A percentile compares a stretch with the other conserved stretches of the same genome.
Evolutionary conservation across 805 yeast genomes (phyloP).

Genomic region (Jamesozyma jinghongensis): DNA sequence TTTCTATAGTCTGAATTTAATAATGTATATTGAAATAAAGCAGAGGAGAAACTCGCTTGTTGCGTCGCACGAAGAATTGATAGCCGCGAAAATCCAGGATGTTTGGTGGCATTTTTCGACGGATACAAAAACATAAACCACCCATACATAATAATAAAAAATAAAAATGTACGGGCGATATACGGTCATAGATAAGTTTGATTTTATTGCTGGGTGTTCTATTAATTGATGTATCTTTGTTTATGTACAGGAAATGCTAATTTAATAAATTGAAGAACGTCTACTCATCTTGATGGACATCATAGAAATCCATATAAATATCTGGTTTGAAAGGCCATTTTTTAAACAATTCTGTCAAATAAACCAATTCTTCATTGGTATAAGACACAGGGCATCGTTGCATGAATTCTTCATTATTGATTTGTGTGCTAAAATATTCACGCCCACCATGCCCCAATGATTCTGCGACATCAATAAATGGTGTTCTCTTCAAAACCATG

Average conservation of each 20-base stretch:
- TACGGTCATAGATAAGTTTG: too few relatives aligned
- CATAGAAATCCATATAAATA: conserved; percentile 35
- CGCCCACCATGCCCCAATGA: conserved; percentile 77
- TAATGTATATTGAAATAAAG: neutral
- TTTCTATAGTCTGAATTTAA: neutral
- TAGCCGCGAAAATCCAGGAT: too few relatives aligned
- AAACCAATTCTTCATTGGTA: conserved; percentile 44
- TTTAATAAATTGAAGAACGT: neutral
- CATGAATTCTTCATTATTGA: conserved; percentile 33
- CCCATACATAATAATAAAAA: too few relatives aligned
- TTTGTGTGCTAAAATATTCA: conserved; percentile 35
- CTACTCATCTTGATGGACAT: conserved; percentile 20
- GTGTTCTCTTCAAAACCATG: conserved; percentile 39
- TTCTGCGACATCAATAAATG: conserved; percentile 39
- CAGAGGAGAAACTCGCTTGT: neutral
- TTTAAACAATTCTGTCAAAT: conserved; percentile 44
- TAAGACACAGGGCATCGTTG: conserved; percentile 41
- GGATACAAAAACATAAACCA: too few relatives aligned
- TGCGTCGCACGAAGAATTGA: too few relatives aligned
- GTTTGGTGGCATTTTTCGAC: too few relatives aligned
- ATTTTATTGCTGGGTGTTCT: too few relatives aligned
- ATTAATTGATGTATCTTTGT: neutral
- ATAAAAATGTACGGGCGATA: too few relatives aligned
- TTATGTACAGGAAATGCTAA: neutral
- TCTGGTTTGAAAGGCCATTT: conserved; percentile 86